Evolutionary conservation across 495 filamentous ascomycete species (phyloP).

Genomic region (Aspergillus campestris): DNA sequence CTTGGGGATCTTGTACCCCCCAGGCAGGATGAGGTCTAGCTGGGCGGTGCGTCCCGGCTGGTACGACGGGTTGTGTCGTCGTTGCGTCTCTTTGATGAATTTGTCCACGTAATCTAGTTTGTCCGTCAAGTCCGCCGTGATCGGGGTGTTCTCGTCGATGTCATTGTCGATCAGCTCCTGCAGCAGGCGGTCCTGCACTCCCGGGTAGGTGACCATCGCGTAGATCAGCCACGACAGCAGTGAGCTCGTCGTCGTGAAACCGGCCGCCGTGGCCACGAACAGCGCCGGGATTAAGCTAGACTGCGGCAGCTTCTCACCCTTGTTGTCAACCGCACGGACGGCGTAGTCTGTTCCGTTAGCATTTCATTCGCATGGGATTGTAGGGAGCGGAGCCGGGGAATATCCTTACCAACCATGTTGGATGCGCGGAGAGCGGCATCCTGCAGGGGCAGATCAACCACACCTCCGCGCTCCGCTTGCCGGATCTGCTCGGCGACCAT

Average conservation of each 20-base stretch:
- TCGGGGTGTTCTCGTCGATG: slow-evolving; percentile 24
- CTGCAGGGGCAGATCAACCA: slow-evolving; percentile 36
- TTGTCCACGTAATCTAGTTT: slow-evolving; percentile 41
- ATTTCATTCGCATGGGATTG: no score
- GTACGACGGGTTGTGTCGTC: slow-evolving; percentile 47
- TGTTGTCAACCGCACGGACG: slow-evolving; percentile 38
- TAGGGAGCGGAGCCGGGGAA: no score
- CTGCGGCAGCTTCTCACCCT: slow-evolving; percentile 43
- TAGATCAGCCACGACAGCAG: slow-evolving; percentile 49
- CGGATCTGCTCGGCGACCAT: slow-evolving; percentile 33
- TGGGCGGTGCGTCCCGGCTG: slow-evolving; percentile 46
- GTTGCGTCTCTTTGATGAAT: slow-evolving; percentile 50
- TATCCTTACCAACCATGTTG: slow-evolving; percentile 33
- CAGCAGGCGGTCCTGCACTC: slow-evolving; percentile 42
- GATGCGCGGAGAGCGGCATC: slow-evolving; percentile 43
- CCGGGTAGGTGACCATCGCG: slow-evolving; percentile 36
- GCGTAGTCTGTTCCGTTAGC: slow-evolving; percentile 29
- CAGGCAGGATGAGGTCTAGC: slow-evolving; percentile 44
- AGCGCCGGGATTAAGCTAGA: slow-evolving; percentile 21
- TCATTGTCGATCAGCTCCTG: slow-evolving; percentile 47
- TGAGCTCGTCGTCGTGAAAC: slow-evolving; percentile 45
- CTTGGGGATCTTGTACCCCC: slow-evolving; percentile 43
- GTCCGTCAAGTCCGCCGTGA: slow-evolving; percentile 32
- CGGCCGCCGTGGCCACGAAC: slow-evolving; percentile 37
- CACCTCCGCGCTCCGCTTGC: slow-evolving; percentile 18